Evolutionary conservation across 2,329 filamentous ascomycete species (phyloP).

Genomic region (Diplodia corticola): DNA sequence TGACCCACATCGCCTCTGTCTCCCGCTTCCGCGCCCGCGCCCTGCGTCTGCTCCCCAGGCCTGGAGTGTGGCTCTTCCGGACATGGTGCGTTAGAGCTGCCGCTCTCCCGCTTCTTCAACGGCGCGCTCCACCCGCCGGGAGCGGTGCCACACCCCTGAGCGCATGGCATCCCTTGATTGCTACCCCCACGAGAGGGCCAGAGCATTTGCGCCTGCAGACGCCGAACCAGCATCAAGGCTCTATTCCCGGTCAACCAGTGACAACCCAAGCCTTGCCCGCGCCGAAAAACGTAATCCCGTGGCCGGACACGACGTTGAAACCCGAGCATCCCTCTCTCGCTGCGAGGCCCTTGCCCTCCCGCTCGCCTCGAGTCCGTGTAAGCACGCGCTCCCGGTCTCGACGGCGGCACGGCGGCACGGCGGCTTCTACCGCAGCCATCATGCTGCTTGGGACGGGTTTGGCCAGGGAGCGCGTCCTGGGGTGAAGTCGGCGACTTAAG

Average conservation of each 20-base stretch:
- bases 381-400: constrained; percentile 6
- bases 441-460: neutral
- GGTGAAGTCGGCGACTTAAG: constrained; percentile 2
- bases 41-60: constrained; percentile 6
- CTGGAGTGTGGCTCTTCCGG: neutral
- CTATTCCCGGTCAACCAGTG: neutral
- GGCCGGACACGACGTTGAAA: neutral
- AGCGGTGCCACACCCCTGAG: neutral
- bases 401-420: neutral
- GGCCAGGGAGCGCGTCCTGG: neutral
- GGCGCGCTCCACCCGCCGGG: constrained; percentile 5
- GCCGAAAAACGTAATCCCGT: neutral
- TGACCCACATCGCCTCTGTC: neutral
- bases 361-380: constrained; percentile 11
- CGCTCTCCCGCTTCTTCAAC: constrained; percentile 21
- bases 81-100: constrained; percentile 2
- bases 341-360: neutral
- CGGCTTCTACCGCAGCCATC: constrained; percentile 6
- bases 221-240: neutral
- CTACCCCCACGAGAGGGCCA: neutral
- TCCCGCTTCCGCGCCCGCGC: constrained; percentile 18
- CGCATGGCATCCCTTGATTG: neutral
- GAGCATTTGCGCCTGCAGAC: neutral
- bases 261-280: neutral
- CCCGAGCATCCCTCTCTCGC: neutral